Evolutionary conservation across 176 grass and related monocot genomes (phyloP), one percentile per base, ranked within the genome.

Genomic region (Oryza glumipatula): DNA sequence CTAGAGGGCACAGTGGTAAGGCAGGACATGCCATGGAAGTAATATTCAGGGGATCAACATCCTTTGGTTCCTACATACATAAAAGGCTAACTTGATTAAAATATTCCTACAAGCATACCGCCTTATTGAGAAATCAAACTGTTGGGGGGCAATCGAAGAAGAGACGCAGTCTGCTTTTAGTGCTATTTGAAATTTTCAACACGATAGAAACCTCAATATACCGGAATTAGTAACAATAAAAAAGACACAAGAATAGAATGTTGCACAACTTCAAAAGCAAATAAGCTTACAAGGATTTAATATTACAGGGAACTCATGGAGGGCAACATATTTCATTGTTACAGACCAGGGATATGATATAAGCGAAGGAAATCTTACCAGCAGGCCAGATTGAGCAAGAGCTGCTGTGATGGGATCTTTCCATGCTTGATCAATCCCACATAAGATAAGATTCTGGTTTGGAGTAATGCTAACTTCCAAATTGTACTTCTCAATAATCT

Each of bases 11-110:
- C 52, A 95, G 82, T 68, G 96, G 96, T 35, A 98, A 72, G 32
- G 96, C 96, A 83, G 96, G 96, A 32, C 96, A 98, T 33, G 96
- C 96, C 96, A 98, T 98, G 39, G 96, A 68, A 74, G 93, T 98
- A 75, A 95, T 51, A 86, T 95, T 98, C 61, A 98, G 83, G 39
- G 94, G 89, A 90, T 99, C 96, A 54, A 96, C 88, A 79, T 94
- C 80, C 24, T 79, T 88, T 43, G 96, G 96, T 80, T 99, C 86
- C 96, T 99, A 76, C 45, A 83, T 24, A 79, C 41, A 92, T 72
- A 66, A 73, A 78, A 19, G 86, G 5, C 10, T n/a, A 74, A 45
- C 21, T 72, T 78, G n/a, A 72, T 33, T 67, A 26, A 79, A 46
- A 54, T 49, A 78, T 78, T 72, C 30, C 44, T 51, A 14, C 67